phyloP scores from a whole-genome alignment of 1,284 basidiomycete species.

The Tilletia walkeri region DNA sequence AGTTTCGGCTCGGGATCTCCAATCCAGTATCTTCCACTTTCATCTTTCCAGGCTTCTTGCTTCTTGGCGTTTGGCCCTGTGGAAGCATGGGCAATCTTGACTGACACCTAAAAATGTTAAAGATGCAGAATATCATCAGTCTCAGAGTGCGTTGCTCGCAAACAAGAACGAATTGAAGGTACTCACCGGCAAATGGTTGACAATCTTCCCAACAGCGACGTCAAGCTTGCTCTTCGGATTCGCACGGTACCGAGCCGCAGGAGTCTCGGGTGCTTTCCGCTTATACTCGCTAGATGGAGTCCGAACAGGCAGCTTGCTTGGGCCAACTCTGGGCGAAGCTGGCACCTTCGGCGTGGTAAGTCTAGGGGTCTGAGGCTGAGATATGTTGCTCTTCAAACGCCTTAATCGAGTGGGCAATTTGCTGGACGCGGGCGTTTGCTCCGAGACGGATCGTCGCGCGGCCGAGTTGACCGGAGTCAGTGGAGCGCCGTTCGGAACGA shows the following conservation, averaged over 20 bases:
- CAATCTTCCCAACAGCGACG: constrained; percentile 82
- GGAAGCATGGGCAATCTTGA: constrained; percentile 6
- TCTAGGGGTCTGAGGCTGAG: not conserved
- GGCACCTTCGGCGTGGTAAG: not conserved
- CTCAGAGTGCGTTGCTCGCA: not conserved
- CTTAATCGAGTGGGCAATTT: not conserved
- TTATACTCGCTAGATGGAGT: not conserved
- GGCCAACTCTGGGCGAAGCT: not conserved
- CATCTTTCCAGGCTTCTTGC: constrained; percentile 22
- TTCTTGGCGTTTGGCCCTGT: not conserved
- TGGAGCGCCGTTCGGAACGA: not conserved
- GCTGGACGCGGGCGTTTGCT: not conserved
- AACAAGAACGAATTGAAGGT: not conserved
- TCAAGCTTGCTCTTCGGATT: constrained; percentile 86
- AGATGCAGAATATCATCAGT: constrained; percentile 9
- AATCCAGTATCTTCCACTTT: constrained; percentile 48
- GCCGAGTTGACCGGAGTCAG: not conserved
- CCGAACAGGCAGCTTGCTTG: constrained; percentile 12
- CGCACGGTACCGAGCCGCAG: constrained; percentile 66
- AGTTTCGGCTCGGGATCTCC: constrained; percentile 48
- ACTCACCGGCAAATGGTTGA: constrained; percentile 76
- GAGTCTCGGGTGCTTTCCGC: not conserved
- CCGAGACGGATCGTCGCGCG: not conserved
- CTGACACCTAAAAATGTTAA: constrained; percentile 7
- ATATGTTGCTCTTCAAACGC: not conserved